These are phyloP conservation scores for Galium porrigens DNA, from an alignment of 305 asterid species.

Conservation along the genomic window DNA sequence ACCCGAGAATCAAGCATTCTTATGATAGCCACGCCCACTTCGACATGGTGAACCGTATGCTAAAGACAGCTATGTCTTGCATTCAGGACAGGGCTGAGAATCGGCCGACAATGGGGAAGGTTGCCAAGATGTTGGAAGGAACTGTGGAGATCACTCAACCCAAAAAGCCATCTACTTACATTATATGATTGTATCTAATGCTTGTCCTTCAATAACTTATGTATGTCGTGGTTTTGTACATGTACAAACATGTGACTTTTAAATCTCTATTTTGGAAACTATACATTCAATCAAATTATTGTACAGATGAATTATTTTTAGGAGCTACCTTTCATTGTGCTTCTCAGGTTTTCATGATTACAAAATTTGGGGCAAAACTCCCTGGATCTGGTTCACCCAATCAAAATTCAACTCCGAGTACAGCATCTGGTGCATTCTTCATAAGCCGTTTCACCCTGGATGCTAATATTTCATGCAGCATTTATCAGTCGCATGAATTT, in stretches of 20 bases:
- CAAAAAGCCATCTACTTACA: constrained; percentile 37
- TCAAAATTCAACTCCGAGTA: not conserved
- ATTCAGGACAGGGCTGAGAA: constrained; percentile 61
- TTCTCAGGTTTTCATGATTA: not conserved
- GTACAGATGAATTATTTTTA: not conserved
- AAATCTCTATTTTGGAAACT: not conserved
- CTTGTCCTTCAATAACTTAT: not conserved
- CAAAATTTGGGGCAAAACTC: constrained; percentile 3
- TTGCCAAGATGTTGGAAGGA: constrained; percentile 86
- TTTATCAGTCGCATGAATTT: not conserved
- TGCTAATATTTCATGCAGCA: not conserved
- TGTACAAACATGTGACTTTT: not conserved
- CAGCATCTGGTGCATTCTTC: not conserved
- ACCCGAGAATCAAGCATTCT: constrained; percentile 39
- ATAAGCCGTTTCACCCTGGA: not conserved
- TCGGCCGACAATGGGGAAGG: constrained; percentile 92
- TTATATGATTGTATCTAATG: not conserved
- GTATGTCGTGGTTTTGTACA: not conserved
- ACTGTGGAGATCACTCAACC: constrained; percentile 66
- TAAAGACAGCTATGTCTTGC: constrained; percentile 83
- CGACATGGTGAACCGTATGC: constrained; percentile 61
- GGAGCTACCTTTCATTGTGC: not conserved
- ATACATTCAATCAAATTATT: not conserved
- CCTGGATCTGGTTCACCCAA: not conserved
- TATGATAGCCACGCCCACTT: constrained; percentile 48